Percentiles rank a stretch among this genome's conserved stretches.
phyloP scores from a whole-genome alignment of 768 basidiomycete genomes.

The Serendipita sp. region DNA sequence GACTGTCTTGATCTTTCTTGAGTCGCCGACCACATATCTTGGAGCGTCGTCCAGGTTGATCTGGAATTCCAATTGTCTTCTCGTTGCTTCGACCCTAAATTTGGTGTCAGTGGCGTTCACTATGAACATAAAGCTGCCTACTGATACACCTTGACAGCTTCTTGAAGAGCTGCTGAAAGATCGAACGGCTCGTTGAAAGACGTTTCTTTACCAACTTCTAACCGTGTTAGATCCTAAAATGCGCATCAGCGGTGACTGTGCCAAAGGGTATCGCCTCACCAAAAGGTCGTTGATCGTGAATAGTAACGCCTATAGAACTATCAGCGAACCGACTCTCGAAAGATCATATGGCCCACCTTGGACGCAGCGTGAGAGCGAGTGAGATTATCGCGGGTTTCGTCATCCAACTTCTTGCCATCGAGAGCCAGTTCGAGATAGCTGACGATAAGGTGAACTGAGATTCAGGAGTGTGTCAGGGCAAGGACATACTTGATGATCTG shows the following conservation, averaged over 20 bases:
- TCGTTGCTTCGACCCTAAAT: constrained; percentile 39
- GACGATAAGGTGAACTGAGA: not conserved
- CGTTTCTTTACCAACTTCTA: constrained; percentile 60
- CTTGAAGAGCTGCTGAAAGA: constrained; percentile 40
- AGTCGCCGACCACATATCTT: constrained; percentile 50
- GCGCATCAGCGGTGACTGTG: not conserved
- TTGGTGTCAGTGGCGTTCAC: not conserved
- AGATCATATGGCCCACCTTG: constrained; percentile 28
- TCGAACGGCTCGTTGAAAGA: constrained; percentile 67
- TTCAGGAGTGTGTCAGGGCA: not conserved
- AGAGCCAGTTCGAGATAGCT: constrained; percentile 71
- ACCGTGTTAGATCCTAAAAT: constrained; percentile 50
- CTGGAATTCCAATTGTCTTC: constrained; percentile 43
- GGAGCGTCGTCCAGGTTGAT: constrained; percentile 42
- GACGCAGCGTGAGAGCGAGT: constrained; percentile 59
- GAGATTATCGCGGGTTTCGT: constrained; percentile 60
- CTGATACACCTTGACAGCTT: constrained; percentile 44
- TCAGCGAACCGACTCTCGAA: not conserved
- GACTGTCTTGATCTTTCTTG: constrained; percentile 57
- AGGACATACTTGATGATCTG: constrained; percentile 61
- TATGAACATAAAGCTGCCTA: not conserved
- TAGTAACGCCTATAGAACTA: constrained; percentile 37
- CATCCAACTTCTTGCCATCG: constrained; percentile 47
- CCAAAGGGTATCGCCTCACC: constrained; percentile 21
- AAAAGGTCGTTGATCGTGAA: constrained; percentile 77